Percentiles rank a stretch among this genome's conserved stretches.
phyloP scores from a whole-genome alignment of 495 filamentous ascomycete species.

The Lindgomyces ingoldianus region DNA sequence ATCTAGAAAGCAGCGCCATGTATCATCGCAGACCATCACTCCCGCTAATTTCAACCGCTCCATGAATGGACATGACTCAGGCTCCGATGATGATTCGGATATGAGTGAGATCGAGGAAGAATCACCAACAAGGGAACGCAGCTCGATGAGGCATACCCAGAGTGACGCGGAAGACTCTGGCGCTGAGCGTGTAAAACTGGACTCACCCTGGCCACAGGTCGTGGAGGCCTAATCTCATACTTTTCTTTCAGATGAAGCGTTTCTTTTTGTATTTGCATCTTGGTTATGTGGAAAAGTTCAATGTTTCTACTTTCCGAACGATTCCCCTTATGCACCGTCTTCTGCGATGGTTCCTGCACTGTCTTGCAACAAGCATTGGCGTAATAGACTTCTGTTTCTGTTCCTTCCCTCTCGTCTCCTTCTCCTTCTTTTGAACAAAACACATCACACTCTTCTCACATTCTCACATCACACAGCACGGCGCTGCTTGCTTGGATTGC shows the following conservation, averaged over 20 bases:
- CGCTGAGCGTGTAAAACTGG: constrained; percentile 4
- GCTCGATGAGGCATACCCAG: not conserved
- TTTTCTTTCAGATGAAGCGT: not conserved
- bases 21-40: constrained; percentile 33
- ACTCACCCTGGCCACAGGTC: constrained; percentile 19
- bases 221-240: constrained; percentile 26
- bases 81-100: constrained; percentile 18
- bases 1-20: constrained; percentile 27
- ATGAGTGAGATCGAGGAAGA: constrained; percentile 30
- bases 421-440: not conserved
- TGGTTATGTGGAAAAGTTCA: not conserved
- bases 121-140: constrained; percentile 1
- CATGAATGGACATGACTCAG: constrained; percentile 17
- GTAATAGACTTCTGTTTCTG: not conserved
- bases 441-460: too few relatives aligned
- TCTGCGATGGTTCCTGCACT: not conserved
- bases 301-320: not conserved
- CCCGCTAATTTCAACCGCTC: constrained; percentile 15
- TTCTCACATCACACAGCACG: not conserved
- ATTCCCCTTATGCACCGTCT: not conserved
- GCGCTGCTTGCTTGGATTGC: not conserved
- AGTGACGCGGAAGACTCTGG: constrained; percentile 22
- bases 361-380: not conserved
- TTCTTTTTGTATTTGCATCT: constrained; percentile 5
- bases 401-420: not conserved